Percentiles rank a stretch among this genome's conserved stretches.
phyloP scores from a whole-genome alignment of 176 grass and related monocot species.

The Avena sativa region DNA sequence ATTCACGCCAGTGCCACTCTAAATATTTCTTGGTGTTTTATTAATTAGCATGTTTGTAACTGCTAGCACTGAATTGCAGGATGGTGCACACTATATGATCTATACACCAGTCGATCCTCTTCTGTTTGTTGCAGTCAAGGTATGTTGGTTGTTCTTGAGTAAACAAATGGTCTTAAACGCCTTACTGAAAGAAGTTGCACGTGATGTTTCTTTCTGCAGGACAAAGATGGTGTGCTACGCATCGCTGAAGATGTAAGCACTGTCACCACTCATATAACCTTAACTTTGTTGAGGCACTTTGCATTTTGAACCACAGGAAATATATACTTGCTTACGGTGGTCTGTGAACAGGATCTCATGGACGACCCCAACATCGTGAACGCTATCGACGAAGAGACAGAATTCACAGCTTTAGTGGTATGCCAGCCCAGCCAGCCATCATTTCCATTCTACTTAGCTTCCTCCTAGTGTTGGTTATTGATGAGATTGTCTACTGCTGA shows the following conservation, averaged over 20 bases:
- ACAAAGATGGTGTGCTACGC: slow-evolving; percentile 64
- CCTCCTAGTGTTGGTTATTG: neutral
- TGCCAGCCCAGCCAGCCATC: neutral
- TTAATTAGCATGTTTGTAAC: slow-evolving; percentile 8
- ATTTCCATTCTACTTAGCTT: slow-evolving; percentile 10
- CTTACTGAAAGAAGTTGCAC: slow-evolving; percentile 1
- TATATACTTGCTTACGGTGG: neutral
- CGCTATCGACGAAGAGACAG: slow-evolving; percentile 80
- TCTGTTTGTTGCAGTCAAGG: slow-evolving; percentile 79
- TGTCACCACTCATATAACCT: neutral
- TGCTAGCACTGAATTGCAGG: slow-evolving; percentile 54
- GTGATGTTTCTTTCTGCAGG: slow-evolving; percentile 52
- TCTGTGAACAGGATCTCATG: slow-evolving; percentile 75
- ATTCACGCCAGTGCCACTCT: neutral
- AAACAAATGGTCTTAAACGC: neutral
- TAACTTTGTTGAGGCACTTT: neutral
- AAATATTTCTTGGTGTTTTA: slow-evolving; percentile 19
- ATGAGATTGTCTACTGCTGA: slow-evolving; percentile 27
- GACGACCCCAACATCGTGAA: slow-evolving; percentile 65
- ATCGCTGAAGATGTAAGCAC: slow-evolving; percentile 93
- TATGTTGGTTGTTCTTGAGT: slow-evolving; percentile 11
- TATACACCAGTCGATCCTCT: slow-evolving; percentile 97
- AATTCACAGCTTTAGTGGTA: slow-evolving; percentile 96
- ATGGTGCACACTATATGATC: slow-evolving; percentile 93
- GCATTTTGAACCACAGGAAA: slow-evolving; percentile 13